phyloP scores from a whole-genome alignment of 176 grass and related monocot species.

The Poa pratensis region DNA sequence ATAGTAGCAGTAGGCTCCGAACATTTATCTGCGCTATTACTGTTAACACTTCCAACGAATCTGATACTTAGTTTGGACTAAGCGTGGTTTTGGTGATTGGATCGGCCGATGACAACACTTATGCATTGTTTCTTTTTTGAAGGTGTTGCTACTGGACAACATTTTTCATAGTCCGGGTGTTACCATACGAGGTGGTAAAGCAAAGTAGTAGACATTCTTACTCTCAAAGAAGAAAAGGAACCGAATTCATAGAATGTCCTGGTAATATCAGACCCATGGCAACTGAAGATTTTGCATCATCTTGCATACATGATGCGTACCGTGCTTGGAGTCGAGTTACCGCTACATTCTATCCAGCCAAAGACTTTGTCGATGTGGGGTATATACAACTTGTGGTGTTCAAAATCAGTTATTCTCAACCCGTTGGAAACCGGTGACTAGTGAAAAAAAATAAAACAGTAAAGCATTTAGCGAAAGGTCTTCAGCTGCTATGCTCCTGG shows the following conservation, averaged over 20 bases:
- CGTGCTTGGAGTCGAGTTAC: background rate
- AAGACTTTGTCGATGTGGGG: background rate
- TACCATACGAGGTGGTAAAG: background rate
- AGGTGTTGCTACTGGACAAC: no score
- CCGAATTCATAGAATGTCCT: background rate
- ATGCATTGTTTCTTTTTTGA: no score
- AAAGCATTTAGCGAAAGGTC: background rate
- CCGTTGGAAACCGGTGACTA: background rate
- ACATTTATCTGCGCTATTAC: no score
- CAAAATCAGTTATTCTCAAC: conserved; percentile 7
- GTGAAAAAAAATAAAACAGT: background rate
- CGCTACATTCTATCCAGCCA: background rate
- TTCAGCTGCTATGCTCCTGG: background rate
- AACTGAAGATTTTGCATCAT: background rate
- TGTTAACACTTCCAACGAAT: no score
- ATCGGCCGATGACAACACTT: no score
- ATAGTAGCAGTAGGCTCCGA: no score
- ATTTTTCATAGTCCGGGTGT: no score
- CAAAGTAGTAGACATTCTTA: background rate
- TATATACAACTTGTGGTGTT: background rate
- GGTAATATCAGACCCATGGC: background rate
- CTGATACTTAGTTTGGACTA: no score
- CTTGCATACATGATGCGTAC: background rate
- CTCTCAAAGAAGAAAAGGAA: background rate
- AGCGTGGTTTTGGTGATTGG: no score